Evolutionary conservation across 2,329 filamentous ascomycete species (phyloP).

Genomic region (Fusarium euwallaceae): DNA sequence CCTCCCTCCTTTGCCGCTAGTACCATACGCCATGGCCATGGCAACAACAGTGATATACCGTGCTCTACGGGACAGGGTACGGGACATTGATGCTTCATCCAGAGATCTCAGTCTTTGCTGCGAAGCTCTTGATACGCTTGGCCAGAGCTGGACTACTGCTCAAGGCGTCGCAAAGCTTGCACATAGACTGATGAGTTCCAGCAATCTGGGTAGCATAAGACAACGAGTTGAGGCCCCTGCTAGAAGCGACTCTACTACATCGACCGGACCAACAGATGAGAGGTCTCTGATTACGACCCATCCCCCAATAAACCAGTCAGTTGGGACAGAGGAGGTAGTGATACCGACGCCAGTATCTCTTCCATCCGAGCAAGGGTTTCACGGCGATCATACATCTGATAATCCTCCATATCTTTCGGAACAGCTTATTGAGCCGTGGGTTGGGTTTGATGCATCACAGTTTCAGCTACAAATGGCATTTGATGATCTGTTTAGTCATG

Average conservation of each 20-base stretch:
- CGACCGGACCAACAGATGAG: background rate
- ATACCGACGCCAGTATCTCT: slow-evolving; percentile 8
- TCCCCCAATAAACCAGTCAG: background rate
- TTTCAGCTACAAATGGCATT: slow-evolving; percentile 14
- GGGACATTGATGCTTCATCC: slow-evolving; percentile 11
- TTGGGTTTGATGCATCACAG: background rate
- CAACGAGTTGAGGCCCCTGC: background rate
- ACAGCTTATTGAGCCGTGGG: slow-evolving; percentile 1
- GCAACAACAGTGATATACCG: slow-evolving; percentile 28
- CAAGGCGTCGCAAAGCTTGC: slow-evolving; percentile 21
- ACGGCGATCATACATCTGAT: background rate
- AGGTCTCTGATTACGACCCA: background rate
- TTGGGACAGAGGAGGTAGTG: background rate
- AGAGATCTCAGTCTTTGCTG: slow-evolving; percentile 21
- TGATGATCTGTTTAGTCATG: slow-evolving; percentile 20
- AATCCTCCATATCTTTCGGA: background rate
- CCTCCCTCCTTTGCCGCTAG: slow-evolving; percentile 19
- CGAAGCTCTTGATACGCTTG: slow-evolving; percentile 15
- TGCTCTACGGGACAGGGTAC: slow-evolving; percentile 15
- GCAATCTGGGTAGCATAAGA: background rate
- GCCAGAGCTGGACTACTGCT: slow-evolving; percentile 21
- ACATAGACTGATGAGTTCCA: slow-evolving; percentile 6
- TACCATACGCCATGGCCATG: slow-evolving; percentile 27
- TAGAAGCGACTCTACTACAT: background rate
- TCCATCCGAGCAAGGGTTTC: background rate